Evolutionary conservation across 2,329 filamentous ascomycete genomes (phyloP).

Genomic region (Endothia cerciana): DNA sequence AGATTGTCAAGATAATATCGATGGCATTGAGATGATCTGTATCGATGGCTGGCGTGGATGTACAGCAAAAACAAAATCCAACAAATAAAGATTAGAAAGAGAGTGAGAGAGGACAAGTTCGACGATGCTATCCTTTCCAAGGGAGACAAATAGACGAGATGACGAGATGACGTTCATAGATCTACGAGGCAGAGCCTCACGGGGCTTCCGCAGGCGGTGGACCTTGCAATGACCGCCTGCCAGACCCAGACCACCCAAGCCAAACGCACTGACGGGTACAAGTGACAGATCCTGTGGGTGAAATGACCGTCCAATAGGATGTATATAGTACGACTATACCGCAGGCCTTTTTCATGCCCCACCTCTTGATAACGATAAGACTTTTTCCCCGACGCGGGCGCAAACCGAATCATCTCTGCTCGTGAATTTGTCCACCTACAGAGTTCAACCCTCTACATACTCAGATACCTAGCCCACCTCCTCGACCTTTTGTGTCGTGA

Average conservation of each 20-base stretch:
- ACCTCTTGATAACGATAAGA: conserved; percentile 11
- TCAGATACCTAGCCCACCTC: neutral
- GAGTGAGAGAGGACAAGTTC: too few species aligned
- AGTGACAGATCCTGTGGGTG: neutral
- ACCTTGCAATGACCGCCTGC: neutral
- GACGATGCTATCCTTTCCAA: too few species aligned
- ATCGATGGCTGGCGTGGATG: too few species aligned
- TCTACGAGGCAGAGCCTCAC: neutral
- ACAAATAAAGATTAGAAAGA: too few species aligned
- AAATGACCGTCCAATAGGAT: too few species aligned
- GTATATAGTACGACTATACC: neutral
- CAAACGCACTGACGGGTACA: neutral
- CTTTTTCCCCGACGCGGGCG: neutral
- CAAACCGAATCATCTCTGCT: neutral
- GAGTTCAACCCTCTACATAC: neutral
- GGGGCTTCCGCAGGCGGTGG: too few species aligned
- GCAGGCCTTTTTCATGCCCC: neutral
- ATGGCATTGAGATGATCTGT: neutral
- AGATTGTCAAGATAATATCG: too few species aligned
- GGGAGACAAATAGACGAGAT: neutral
- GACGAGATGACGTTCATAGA: neutral
- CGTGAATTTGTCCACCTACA: neutral
- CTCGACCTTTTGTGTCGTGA: too few species aligned
- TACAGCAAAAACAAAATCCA: too few species aligned
- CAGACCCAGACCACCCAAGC: neutral